Evolutionary conservation across 2,329 filamentous ascomycete species (phyloP).

Genomic region (Coniochaeta pulveracea): DNA sequence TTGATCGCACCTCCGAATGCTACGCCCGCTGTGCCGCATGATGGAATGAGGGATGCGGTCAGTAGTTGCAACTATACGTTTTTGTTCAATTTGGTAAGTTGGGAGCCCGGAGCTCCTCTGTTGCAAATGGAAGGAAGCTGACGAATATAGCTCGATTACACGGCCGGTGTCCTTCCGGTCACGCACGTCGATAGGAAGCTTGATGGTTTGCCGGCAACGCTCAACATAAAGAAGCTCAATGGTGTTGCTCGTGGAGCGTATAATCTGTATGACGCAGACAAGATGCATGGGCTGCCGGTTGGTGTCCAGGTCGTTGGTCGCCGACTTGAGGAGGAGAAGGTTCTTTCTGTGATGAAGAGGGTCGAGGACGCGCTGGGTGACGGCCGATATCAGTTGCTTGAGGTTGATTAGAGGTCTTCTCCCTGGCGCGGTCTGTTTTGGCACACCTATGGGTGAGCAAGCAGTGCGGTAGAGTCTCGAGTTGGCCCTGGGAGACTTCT

Average conservation of each 20-base stretch:
- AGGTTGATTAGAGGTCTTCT: too few relatives aligned
- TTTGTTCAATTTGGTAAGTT: constrained; percentile 70
- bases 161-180: constrained; percentile 70
- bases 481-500: too few relatives aligned
- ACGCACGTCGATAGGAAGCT: constrained; percentile 65
- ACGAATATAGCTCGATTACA: constrained; percentile 62
- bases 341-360: constrained; percentile 67
- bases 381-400: constrained; percentile 39
- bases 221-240: constrained; percentile 56
- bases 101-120: background rate
- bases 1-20: constrained; percentile 80
- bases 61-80: constrained; percentile 90
- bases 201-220: constrained; percentile 53
- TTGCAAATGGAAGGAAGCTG: background rate
- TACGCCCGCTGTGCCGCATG: constrained; percentile 78
- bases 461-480: too few relatives aligned
- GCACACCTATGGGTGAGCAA: too few relatives aligned
- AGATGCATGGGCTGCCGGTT: constrained; percentile 82
- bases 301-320: constrained; percentile 75
- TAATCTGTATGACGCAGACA: constrained; percentile 68
- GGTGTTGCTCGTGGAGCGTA: constrained; percentile 75
- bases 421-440: too few relatives aligned
- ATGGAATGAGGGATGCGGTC: constrained; percentile 75
- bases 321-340: constrained; percentile 78
- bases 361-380: constrained; percentile 63